These are phyloP conservation scores for Ogataea henricii DNA, from an alignment of 805 yeast genomes.

Conservation along the genomic window DNA sequence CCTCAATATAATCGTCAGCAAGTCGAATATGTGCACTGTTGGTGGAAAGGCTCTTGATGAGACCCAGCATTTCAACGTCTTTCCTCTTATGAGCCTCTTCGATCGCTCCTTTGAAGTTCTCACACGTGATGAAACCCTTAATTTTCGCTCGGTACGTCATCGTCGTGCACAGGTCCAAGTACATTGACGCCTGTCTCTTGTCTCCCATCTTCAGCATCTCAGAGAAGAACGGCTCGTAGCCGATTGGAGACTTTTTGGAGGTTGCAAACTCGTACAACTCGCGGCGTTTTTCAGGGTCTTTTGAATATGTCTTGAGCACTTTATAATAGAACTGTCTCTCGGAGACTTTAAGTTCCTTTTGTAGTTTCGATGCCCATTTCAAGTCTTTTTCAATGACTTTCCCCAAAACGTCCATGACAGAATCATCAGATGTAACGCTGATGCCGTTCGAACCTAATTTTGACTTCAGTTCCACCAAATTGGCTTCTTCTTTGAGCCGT, in stretches of 20 bases:
- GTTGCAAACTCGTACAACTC: constrained; percentile 55
- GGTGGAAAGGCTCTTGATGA: constrained; percentile 26
- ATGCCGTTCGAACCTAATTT: constrained; percentile 28
- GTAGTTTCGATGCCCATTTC: constrained; percentile 48
- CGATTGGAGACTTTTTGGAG: constrained; percentile 64
- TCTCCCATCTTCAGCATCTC: constrained; percentile 57
- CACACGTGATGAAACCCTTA: constrained; percentile 52
- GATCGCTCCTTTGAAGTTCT: constrained; percentile 52
- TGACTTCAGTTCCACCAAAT: constrained; percentile 46
- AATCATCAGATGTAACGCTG: constrained; percentile 8
- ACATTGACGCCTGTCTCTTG: constrained; percentile 57
- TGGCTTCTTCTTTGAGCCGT: constrained; percentile 46
- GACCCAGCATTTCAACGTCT: constrained; percentile 39
- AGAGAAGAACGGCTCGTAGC: constrained; percentile 63
- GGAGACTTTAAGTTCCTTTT: constrained; percentile 55
- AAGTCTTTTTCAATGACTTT: constrained; percentile 50
- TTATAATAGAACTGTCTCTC: constrained; percentile 59
- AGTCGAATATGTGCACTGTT: constrained; percentile 24
- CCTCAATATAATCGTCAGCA: constrained; percentile 28
- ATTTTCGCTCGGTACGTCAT: constrained; percentile 48
- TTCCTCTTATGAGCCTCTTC: constrained; percentile 48
- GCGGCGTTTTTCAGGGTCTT: constrained; percentile 50
- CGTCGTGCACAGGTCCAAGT: constrained; percentile 53
- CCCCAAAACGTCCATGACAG: constrained; percentile 51
- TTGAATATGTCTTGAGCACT: constrained; percentile 49